Conservation (phyloP, 2,329 filamentous ascomycete genomes). For the Cercospora nicotianae region DNA sequence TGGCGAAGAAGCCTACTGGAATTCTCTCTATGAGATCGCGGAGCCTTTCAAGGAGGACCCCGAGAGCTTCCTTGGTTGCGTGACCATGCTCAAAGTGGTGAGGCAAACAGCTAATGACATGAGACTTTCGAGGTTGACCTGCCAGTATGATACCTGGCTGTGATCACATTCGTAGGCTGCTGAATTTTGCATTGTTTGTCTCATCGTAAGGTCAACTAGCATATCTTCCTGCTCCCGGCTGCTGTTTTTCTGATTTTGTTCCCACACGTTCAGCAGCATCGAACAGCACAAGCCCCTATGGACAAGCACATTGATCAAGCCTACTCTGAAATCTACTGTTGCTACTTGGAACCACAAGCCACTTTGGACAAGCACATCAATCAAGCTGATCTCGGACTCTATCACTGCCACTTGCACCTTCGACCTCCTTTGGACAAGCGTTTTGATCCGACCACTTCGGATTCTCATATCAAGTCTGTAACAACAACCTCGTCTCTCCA, state of each 20-base stretch:
- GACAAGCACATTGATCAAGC: not conserved
- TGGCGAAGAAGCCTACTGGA: too few species aligned
- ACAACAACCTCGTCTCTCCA: not conserved
- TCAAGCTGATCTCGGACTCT: not conserved
- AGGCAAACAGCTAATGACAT: not conserved
- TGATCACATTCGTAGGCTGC: not conserved
- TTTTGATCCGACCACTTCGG: not conserved
- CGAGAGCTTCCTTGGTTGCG: too few species aligned
- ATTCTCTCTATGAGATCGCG: too few species aligned
- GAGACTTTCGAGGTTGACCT: not conserved
- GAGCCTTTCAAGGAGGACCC: too few species aligned
- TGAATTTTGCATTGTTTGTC: not conserved
- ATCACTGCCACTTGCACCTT: not conserved
- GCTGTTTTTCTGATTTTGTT: not conserved
- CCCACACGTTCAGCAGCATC: not conserved
- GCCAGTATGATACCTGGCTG: not conserved
- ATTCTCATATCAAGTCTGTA: not conserved
- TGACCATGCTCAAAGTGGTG: too few species aligned
- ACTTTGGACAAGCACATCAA: not conserved
- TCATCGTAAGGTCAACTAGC: not conserved
- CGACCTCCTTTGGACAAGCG: not conserved
- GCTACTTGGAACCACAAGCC: not conserved
- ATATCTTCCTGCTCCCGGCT: not conserved
- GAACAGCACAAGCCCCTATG: not conserved
- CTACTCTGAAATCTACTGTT: not conserved